These are phyloP conservation scores for Botrytis pseudocinerea DNA, from an alignment of 2,329 filamentous ascomycete genomes.

Conservation along the genomic window DNA sequence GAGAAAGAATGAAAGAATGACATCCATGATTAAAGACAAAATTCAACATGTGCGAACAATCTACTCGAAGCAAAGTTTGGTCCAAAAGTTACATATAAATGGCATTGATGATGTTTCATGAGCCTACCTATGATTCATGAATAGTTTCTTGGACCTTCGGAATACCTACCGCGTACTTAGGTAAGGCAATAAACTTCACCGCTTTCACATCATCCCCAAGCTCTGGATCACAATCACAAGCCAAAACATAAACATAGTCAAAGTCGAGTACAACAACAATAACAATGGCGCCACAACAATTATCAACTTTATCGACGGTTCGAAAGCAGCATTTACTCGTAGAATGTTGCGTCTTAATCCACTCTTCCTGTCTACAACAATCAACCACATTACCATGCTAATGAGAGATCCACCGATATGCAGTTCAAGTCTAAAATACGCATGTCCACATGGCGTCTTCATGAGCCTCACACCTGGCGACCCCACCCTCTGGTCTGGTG, in stretches of 20 bases:
- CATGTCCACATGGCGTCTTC: slow-evolving; percentile 83
- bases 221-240: slow-evolving; percentile 16
- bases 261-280: slow-evolving; percentile 9
- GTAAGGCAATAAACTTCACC: slow-evolving; percentile 24
- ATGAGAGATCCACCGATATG: slow-evolving; percentile 1
- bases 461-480: slow-evolving; percentile 81
- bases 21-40: slow-evolving; percentile 14
- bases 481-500: slow-evolving; percentile 81
- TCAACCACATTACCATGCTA: not conserved
- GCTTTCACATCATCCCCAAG: slow-evolving; percentile 23
- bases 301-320: slow-evolving; percentile 37
- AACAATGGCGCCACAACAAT: slow-evolving; percentile 33
- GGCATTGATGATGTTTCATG: slow-evolving; percentile 1
- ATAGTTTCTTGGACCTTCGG: slow-evolving; percentile 2
- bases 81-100: not conserved
- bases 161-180: too few relatives aligned
- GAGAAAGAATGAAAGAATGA: slow-evolving; percentile 20
- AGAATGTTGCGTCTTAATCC: slow-evolving; percentile 36
- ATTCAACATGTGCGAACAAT: not conserved
- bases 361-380: not conserved
- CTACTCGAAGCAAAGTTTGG: not conserved
- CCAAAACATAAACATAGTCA: slow-evolving; percentile 17
- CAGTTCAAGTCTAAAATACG: slow-evolving; percentile 77
- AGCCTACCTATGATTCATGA: not conserved
- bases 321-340: slow-evolving; percentile 41